phyloP scores from a whole-genome alignment of 2,329 filamentous ascomycete genomes.

The Huntiella abstrusa region DNA sequence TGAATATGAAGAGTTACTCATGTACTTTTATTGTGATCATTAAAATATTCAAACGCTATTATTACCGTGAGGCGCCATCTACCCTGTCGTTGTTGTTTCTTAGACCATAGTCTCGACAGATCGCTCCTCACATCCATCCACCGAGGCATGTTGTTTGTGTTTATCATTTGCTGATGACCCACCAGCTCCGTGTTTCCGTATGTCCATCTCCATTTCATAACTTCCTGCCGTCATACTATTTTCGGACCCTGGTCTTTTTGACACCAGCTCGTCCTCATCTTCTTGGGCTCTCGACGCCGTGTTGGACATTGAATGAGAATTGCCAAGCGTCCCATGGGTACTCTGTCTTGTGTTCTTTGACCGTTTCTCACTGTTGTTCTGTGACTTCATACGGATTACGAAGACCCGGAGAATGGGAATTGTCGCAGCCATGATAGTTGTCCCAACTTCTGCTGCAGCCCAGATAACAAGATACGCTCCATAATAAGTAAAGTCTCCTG shows the following conservation, averaged over 20 bases:
- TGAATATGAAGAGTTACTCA: too few relatives aligned
- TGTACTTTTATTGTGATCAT: too few relatives aligned
- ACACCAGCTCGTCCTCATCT: conserved; percentile 7
- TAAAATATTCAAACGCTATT: too few relatives aligned
- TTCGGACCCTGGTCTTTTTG: neutral
- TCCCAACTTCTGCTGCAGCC: conserved; percentile 13
- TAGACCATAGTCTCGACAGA: too few relatives aligned
- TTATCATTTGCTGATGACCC: too few relatives aligned
- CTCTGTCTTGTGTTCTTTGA: neutral
- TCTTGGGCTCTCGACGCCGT: neutral
- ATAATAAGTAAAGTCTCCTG: conserved; percentile 13
- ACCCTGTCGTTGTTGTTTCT: too few relatives aligned
- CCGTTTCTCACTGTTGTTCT: conserved; percentile 11
- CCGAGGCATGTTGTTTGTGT: too few relatives aligned
- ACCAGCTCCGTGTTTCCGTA: neutral
- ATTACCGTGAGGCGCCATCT: too few relatives aligned
- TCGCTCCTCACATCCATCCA: too few relatives aligned
- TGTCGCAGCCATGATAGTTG: conserved; percentile 14
- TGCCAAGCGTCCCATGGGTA: neutral
- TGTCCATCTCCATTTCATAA: conserved; percentile 2
- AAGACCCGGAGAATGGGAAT: conserved; percentile 14
- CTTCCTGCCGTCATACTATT: conserved; percentile 1
- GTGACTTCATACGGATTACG: conserved; percentile 11
- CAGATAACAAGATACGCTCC: conserved; percentile 13
- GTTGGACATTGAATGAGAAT: neutral